These are phyloP conservation scores for Neoboletus magnificus DNA, from an alignment of 768 basidiomycete species.

Conservation along the genomic window DNA sequence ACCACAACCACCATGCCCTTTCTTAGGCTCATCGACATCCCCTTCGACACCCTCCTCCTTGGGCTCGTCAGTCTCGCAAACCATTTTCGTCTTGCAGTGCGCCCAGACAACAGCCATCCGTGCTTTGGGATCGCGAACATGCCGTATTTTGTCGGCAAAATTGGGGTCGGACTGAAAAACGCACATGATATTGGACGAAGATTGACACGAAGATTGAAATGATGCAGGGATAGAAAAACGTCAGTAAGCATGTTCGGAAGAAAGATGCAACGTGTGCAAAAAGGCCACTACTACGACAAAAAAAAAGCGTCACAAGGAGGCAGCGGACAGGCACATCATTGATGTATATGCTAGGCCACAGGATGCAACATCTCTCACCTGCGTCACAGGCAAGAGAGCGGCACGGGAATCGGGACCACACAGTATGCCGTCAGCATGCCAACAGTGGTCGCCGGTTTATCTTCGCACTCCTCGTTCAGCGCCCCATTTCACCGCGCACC, in stretches of 20 bases:
- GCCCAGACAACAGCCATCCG: slow-evolving; percentile 85
- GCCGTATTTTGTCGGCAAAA: slow-evolving; percentile 85
- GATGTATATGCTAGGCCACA: slow-evolving; percentile 55
- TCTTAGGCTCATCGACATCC: slow-evolving; percentile 66
- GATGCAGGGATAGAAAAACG: slow-evolving; percentile 54
- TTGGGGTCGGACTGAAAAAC: slow-evolving; percentile 68
- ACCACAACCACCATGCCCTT: slow-evolving; percentile 97
- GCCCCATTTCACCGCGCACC: slow-evolving; percentile 96
- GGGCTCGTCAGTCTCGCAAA: slow-evolving; percentile 85
- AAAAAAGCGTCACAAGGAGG: slow-evolving; percentile 56
- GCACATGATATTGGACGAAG: slow-evolving; percentile 23
- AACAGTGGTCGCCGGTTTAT: slow-evolving; percentile 21
- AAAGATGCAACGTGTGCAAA: slow-evolving; percentile 26
- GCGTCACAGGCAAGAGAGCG: slow-evolving; percentile 67
- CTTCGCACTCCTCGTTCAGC: slow-evolving; percentile 95
- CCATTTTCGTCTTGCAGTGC: slow-evolving; percentile 83
- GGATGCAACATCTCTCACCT: slow-evolving; percentile 45
- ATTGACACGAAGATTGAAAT: slow-evolving; percentile 27
- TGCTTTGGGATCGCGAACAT: slow-evolving; percentile 80
- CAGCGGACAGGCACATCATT: slow-evolving; percentile 47
- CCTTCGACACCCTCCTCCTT: slow-evolving; percentile 80
- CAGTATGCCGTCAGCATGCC: slow-evolving; percentile 27
- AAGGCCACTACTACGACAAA: slow-evolving; percentile 26
- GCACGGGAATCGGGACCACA: slow-evolving; percentile 25
- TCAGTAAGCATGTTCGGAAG: slow-evolving; percentile 52